Base-by-base conservation (phyloP, 352 stramenopile species). In the Phytophthora macrochlamydospora region DNA sequence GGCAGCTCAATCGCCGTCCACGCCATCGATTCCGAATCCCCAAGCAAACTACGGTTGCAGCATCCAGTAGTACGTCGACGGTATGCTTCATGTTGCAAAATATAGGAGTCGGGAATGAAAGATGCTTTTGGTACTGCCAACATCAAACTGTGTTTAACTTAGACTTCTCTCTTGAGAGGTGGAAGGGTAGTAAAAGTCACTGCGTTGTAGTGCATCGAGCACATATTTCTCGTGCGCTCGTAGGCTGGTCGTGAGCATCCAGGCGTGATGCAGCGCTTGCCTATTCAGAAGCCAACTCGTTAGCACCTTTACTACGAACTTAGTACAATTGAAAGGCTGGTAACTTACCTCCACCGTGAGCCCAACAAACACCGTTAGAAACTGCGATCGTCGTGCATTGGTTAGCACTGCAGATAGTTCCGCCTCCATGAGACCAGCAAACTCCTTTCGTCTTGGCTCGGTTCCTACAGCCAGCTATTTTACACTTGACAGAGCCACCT, bases 151-250 rank as follows among this genome's bases (percentile, higher is more conserved):
- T 24, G 18, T 24, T 24, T 24, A 24, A 24, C 18, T 29, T 56
- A 65, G 50, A 44, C 24, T 38, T 54, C 18, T 59, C 42, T 45
- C 44, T 55, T 67, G 4, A 49, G 37, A 7, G 51, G 35, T 54
- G 56, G 28, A 5, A 57, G 13, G 18, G n/a, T 35, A 31, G 57
- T 33, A 44, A 45, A 40, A n/a, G 50, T 37, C 28, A 14, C 43
- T 24, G 59, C 58, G 18, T 69, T 71, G 58, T 75, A 83, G 58
- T 89, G 79, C 45, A 75, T 83, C 5, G 73, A 71, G 67, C 79
- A 89, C 42, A 73, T 81, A 61, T 89, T 88, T 33, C 71, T 58
- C 0, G 81, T 90, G 28, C 81, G 76, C 56, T 88, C 78, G 62
- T 90, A 90, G n/a, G 81, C 81, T 43, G 78, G 81, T 13, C 75